Conservation (phyloP, 768 basidiomycete genomes). For the Lentinula sp. region DNA sequence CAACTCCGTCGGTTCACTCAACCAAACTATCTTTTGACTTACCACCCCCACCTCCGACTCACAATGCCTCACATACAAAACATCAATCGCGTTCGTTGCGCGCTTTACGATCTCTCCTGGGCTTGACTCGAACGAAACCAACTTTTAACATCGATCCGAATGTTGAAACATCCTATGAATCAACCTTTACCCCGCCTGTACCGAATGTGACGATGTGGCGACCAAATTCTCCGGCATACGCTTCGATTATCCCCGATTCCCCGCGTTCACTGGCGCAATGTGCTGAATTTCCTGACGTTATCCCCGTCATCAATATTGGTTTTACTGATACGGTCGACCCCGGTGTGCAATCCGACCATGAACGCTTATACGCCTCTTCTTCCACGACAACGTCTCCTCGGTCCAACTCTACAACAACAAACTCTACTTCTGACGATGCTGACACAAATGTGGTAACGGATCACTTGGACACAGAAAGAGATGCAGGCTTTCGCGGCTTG, state of each 20-base stretch:
- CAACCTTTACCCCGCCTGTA: neutral
- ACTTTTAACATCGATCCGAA: neutral
- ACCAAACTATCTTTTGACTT: neutral
- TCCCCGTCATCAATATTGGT: neutral
- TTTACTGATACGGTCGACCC: no score
- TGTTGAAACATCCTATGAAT: neutral
- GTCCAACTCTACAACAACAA: neutral
- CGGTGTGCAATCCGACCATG: neutral
- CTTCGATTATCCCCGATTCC: neutral
- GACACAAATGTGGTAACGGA: neutral
- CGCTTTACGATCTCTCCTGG: neutral
- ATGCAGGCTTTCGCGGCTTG: constrained; percentile 58
- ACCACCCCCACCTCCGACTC: neutral
- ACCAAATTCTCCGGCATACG: neutral
- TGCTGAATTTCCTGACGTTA: neutral
- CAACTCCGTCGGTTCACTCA: neutral
- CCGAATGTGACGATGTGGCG: neutral
- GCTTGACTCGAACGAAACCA: neutral
- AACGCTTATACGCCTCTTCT: neutral
- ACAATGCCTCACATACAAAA: neutral
- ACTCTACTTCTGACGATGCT: neutral
- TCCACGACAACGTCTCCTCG: neutral
- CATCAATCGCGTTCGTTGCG: neutral
- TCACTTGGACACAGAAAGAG: constrained; percentile 16
- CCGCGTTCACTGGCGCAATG: neutral